Evolutionary conservation across 177 flowering plant genomes (phyloP).

Genomic region (Vitis hybrid): DNA sequence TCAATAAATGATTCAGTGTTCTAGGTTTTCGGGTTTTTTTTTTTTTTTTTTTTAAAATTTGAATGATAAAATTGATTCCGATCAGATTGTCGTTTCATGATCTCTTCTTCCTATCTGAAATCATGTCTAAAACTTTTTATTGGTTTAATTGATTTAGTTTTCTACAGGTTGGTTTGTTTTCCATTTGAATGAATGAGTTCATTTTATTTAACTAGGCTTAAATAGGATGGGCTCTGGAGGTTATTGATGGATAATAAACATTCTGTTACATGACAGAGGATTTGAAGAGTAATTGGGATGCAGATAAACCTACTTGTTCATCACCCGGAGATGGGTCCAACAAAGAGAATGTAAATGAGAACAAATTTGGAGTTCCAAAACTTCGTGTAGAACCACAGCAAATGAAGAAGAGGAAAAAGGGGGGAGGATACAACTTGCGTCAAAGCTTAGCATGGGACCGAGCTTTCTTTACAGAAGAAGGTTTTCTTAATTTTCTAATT

Average conservation of each 20-base stretch:
- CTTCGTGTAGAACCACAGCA: slow-evolving; percentile 44
- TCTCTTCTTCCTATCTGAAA: too few relatives aligned
- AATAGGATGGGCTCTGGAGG: background rate
- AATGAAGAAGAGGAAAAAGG: slow-evolving; percentile 69
- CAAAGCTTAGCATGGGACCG: slow-evolving; percentile 92
- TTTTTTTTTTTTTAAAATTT: background rate
- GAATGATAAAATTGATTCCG: too few relatives aligned
- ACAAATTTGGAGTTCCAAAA: slow-evolving; percentile 28
- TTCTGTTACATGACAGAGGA: slow-evolving; percentile 15
- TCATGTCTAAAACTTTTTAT: too few relatives aligned
- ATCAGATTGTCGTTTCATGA: too few relatives aligned
- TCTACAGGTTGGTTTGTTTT: too few relatives aligned
- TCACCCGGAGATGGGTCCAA: slow-evolving; percentile 13
- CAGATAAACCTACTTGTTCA: slow-evolving; percentile 14
- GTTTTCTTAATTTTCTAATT: slow-evolving; percentile 21
- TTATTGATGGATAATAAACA: background rate
- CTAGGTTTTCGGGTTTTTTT: background rate
- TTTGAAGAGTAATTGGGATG: slow-evolving; percentile 10
- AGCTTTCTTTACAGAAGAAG: slow-evolving; percentile 93
- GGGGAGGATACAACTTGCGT: slow-evolving; percentile 70
- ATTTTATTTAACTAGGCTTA: background rate
- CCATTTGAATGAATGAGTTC: background rate
- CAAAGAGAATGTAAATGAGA: slow-evolving; percentile 53
- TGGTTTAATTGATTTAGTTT: too few relatives aligned
- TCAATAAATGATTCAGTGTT: background rate